Conservation (phyloP, 2,329 filamentous ascomycete species). For the Colletotrichum caudatum region DNA sequence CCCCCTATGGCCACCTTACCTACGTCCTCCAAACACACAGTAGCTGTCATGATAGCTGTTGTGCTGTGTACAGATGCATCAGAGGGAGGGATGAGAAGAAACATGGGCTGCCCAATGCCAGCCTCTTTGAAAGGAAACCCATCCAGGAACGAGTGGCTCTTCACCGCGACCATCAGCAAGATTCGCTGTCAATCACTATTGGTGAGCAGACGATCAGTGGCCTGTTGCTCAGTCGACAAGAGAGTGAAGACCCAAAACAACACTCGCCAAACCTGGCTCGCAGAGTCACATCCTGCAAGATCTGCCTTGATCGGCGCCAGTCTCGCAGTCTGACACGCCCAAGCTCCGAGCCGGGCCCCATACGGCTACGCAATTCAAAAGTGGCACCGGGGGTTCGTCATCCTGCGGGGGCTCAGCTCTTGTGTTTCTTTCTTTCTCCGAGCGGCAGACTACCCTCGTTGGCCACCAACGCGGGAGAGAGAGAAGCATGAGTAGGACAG, state of each 20-base stretch:
- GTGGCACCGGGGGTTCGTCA: slow-evolving; percentile 37
- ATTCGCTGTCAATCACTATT: slow-evolving; percentile 14
- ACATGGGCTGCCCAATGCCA: not conserved
- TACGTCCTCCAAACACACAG: no score
- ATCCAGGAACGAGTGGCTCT: not conserved
- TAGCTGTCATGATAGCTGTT: slow-evolving; percentile 4
- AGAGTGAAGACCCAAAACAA: not conserved
- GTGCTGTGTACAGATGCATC: slow-evolving; percentile 26
- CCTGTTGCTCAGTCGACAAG: slow-evolving; percentile 24
- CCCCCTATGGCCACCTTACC: no score
- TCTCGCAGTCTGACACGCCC: slow-evolving; percentile 30
- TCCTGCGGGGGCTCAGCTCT: slow-evolving; percentile 39
- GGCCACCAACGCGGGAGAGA: not conserved
- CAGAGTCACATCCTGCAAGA: slow-evolving; percentile 14
- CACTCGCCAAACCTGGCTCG: not conserved
- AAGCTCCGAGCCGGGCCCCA: slow-evolving; percentile 32
- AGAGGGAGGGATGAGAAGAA: not conserved
- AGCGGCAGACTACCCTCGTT: not conserved
- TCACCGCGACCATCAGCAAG: not conserved
- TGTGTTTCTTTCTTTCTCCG: not conserved
- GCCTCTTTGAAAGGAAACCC: not conserved
- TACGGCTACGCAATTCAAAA: slow-evolving; percentile 32
- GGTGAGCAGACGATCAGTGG: slow-evolving; percentile 19
- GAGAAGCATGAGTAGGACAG: no score
- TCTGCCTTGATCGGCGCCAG: slow-evolving; percentile 34